These are phyloP conservation scores for Brettanomyces sp. DNA, from an alignment of 805 yeast species.

Conservation along the genomic window DNA sequence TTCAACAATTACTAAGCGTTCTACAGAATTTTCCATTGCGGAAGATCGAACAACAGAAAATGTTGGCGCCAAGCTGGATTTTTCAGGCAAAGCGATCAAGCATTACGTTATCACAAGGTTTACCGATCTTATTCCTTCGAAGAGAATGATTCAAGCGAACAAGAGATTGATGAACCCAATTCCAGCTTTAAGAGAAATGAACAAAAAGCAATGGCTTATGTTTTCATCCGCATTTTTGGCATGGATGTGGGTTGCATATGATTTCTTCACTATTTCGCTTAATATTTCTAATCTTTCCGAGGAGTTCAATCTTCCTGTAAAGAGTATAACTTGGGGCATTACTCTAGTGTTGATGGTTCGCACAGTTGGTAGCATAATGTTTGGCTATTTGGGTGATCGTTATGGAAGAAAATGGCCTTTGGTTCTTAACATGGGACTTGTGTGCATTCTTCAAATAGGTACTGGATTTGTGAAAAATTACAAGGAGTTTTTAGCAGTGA, in stretches of 20 bases:
- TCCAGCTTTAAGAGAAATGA: conserved; percentile 41
- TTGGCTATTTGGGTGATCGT: conserved; percentile 51
- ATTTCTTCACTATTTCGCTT: conserved; percentile 48
- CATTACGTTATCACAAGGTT: conserved; percentile 36
- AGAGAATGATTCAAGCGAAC: conserved; percentile 28
- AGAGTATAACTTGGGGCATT: conserved; percentile 55
- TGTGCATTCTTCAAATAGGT: conserved; percentile 50
- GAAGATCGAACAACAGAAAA: not conserved
- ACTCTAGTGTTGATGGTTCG: conserved; percentile 61
- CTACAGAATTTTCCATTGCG: too few species aligned
- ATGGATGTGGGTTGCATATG: conserved; percentile 64
- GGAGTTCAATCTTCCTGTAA: conserved; percentile 34
- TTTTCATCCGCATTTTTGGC: conserved; percentile 43
- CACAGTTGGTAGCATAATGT: conserved; percentile 55
- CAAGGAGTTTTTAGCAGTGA: conserved; percentile 48
- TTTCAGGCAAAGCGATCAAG: conserved; percentile 23
- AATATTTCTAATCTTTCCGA: conserved; percentile 40
- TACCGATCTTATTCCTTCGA: conserved; percentile 40
- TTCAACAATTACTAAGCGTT: too few species aligned
- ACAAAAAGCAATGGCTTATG: conserved; percentile 47
- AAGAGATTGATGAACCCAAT: conserved; percentile 49
- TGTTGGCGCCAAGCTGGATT: conserved; percentile 16
- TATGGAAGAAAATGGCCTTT: conserved; percentile 57
- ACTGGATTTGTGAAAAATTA: conserved; percentile 53
- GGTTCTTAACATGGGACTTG: conserved; percentile 32